Evolutionary conservation across 2,329 filamentous ascomycete genomes (phyloP).

Genomic region (Fusarium beomiforme): DNA sequence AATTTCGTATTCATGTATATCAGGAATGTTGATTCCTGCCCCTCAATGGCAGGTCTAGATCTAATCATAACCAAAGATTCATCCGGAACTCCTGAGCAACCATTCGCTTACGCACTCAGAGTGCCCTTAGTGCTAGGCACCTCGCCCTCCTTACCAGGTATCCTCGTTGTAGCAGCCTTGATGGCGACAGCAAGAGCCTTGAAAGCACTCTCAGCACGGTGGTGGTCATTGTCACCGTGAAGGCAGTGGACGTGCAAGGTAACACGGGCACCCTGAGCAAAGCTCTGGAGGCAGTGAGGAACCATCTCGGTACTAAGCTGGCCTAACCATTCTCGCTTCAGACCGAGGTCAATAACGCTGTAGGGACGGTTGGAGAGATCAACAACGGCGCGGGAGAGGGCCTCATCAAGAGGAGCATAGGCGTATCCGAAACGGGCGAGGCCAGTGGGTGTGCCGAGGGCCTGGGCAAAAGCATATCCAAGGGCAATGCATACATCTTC

Average conservation of each 20-base stretch:
- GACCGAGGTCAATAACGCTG: slow-evolving; percentile 82
- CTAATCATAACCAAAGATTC: slow-evolving; percentile 19
- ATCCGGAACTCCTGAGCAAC: slow-evolving; percentile 37
- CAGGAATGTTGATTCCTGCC: neutral
- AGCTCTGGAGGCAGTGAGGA: slow-evolving; percentile 93
- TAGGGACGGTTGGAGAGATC: slow-evolving; percentile 94
- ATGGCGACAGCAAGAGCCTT: slow-evolving; percentile 94
- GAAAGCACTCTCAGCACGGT: slow-evolving; percentile 95
- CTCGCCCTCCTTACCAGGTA: slow-evolving; percentile 87
- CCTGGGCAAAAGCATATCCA: slow-evolving; percentile 82
- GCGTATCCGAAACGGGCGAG: slow-evolving; percentile 91
- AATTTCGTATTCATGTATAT: neutral
- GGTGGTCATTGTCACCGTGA: slow-evolving; percentile 93
- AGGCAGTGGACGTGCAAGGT: slow-evolving; percentile 97
- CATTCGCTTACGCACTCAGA: slow-evolving; percentile 63
- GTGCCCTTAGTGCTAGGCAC: slow-evolving; percentile 97
- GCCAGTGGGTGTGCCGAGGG: slow-evolving; percentile 80
- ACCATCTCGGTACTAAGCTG: slow-evolving; percentile 97
- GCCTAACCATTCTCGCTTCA: slow-evolving; percentile 92
- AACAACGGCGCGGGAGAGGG: slow-evolving; percentile 90
- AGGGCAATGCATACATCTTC: slow-evolving; percentile 96
- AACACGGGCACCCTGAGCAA: slow-evolving; percentile 87
- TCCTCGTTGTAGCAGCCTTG: slow-evolving; percentile 76
- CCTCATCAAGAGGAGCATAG: slow-evolving; percentile 94
- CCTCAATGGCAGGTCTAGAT: slow-evolving; percentile 16